Conservation (phyloP, 768 basidiomycete genomes). For the Steccherinum ochraceum region DNA sequence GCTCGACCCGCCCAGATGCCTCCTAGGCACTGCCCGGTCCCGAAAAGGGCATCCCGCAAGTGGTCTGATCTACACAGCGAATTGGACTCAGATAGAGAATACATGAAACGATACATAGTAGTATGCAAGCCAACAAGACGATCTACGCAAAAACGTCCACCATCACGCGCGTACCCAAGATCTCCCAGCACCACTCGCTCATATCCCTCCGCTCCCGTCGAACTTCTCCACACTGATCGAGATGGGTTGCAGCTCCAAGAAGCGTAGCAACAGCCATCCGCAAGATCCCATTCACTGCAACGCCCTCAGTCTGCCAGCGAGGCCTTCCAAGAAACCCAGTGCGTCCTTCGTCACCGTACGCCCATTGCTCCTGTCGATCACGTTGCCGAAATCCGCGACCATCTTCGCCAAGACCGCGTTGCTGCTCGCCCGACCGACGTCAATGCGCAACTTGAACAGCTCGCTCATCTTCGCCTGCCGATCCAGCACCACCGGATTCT, state of each 20-base stretch:
- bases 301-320: conserved; percentile 46
- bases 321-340: conserved; percentile 58
- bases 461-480: conserved; percentile 53
- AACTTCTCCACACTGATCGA: too few relatives aligned
- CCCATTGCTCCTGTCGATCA: conserved; percentile 62
- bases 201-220: too few relatives aligned
- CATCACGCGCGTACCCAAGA: too few relatives aligned
- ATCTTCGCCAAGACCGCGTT: conserved; percentile 57
- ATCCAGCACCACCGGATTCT: conserved; percentile 33
- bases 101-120: too few relatives aligned
- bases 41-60: too few relatives aligned
- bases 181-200: too few relatives aligned
- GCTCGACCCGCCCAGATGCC: too few relatives aligned
- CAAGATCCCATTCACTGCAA: conserved; percentile 15
- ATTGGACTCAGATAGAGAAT: too few relatives aligned
- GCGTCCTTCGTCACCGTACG: conserved; percentile 77
- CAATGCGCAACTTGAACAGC: conserved; percentile 49
- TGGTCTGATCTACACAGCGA: too few relatives aligned
- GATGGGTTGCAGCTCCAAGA: neutral
- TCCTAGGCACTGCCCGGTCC: too few relatives aligned
- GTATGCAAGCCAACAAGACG: too few relatives aligned
- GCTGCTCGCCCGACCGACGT: conserved; percentile 42
- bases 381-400: conserved; percentile 63
- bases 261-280: neutral
- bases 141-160: too few relatives aligned